Base-by-base conservation (phyloP, 768 basidiomycete species). In the Rhodotorula toruloides region DNA sequence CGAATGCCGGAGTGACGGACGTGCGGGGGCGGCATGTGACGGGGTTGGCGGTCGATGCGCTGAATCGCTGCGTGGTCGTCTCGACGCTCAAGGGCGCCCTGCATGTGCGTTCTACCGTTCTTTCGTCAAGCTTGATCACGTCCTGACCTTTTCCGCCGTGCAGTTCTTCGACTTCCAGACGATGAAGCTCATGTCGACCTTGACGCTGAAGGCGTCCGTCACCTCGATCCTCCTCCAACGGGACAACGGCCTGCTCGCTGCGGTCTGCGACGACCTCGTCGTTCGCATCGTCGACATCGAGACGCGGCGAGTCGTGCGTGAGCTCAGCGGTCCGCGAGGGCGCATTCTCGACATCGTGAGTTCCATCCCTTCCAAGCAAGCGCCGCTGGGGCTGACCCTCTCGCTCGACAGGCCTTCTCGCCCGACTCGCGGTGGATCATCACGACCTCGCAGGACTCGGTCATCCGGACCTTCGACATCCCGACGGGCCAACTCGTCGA, bases 121-220 rank as follows among this genome's bases (percentile, higher is more conserved):
- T 14, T 17, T 19, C 42, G 14, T 19, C n/a, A n/a, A n/a, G n/a
- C n/a, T n/a, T n/a, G 16, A 29, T 12, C 22, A 17, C 9, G 0
- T 40, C 58, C 42, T 52, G 49, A 29, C 60, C 64, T 34, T 21
- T 42, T 21, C 50, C 19, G 50, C 11, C 27, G 0, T 34, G 9
- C 72, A 99, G 93, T 97, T 97, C 80, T 99, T 98, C 73, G 89
- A 98, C 76, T 98, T 99, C 78, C 90, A 94, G 74, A 86, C 87
- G 5, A 85, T 89, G 16, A 84, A 85, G 73, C 79, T 91, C 63
- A 83, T 87, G 65, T 79, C 87, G 58, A 85, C 85, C 0, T 61
- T 91, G 54, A 78, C 84, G 16, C 74, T 96, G 4, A 82, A 89
- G 4, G 86, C 90, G 9, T 80, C 85, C 21, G 82, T 85, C 27